phyloP scores from a whole-genome alignment of 2,329 filamentous ascomycete species.

The Pseudogymnoascus verrucosus region DNA sequence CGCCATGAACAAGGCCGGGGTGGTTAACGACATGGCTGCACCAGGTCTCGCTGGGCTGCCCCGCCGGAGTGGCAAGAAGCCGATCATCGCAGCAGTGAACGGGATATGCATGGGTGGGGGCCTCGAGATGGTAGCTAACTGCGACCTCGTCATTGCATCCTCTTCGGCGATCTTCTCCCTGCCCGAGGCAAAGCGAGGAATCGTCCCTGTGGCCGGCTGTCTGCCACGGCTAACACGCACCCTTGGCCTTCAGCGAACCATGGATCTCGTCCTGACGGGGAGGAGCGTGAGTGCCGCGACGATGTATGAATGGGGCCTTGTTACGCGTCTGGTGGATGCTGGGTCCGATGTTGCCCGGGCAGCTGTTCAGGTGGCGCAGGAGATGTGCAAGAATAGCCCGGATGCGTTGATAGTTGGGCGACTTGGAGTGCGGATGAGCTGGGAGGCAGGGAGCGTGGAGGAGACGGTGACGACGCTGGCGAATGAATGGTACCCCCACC shows the following conservation, averaged over 20 bases:
- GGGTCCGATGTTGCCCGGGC: constrained; percentile 39
- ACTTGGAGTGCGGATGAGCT: constrained; percentile 15
- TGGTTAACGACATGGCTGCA: constrained; percentile 22
- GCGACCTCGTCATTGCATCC: constrained; percentile 60
- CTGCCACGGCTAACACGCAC: constrained; percentile 55
- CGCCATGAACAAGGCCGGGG: constrained; percentile 18
- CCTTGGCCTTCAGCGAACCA: constrained; percentile 56
- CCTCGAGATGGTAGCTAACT: constrained; percentile 64
- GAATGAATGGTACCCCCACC: constrained; percentile 47
- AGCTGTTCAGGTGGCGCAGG: constrained; percentile 37
- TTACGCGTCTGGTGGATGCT: constrained; percentile 51
- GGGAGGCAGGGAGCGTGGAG: constrained; percentile 19
- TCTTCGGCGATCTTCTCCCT: constrained; percentile 52
- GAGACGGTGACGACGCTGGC: constrained; percentile 30
- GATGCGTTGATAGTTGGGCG: constrained; percentile 19
- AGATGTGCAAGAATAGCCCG: constrained; percentile 20
- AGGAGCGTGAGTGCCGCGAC: constrained; percentile 48
- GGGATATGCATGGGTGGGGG: constrained; percentile 65
- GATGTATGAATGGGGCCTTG: constrained; percentile 55
- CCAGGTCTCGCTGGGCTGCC: constrained; percentile 57
- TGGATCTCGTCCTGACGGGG: constrained; percentile 60
- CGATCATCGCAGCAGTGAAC: constrained; percentile 65
- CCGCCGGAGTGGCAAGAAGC: constrained; percentile 60
- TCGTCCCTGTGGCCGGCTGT: constrained; percentile 61
- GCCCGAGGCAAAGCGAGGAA: constrained; percentile 61